Base-by-base conservation (phyloP, 202 grass and related monocot species). In the Tripidium arundinaceum region DNA sequence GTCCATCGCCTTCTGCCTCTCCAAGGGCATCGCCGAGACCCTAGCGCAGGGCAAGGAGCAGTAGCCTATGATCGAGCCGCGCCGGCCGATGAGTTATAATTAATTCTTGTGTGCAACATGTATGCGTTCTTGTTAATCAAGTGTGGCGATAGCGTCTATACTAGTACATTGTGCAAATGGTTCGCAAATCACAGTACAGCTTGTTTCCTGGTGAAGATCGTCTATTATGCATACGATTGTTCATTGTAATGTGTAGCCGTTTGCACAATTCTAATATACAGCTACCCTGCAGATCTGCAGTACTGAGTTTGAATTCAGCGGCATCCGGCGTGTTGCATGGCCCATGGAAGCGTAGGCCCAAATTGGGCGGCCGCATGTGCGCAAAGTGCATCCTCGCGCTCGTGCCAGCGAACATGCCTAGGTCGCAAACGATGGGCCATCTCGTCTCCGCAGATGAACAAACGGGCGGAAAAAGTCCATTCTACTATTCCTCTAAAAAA, bases 1-100 rank as follows among this genome's bases (percentile, higher is more conserved):
- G 52, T 79, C 90, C 16, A 62, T 72, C 0, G 92, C 95, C 8
- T 91, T 89, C 83, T 98, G 84, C 73, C 70, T 94, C 79, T 85
- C 94, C 52, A 79, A 84, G 2, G 75, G 82, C 22, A 92, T 97
- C 52, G 89, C 80, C 0, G 42, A 89, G 19, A 47, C 75, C 1
- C 5, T 97, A 55, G 47, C 83, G 18, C 77, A 62, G 29, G 31
- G 1, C 66, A 66, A 8, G 29, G 14, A 37, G 19, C 21, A 14
- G 8, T 43, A 76, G 65, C 46, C 24, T 54, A n/a, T n/a, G n/a
- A n/a, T n/a, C n/a, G n/a, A n/a, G n/a, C n/a, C n/a, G n/a, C n/a
- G n/a, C n/a, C n/a, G 6, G 18, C 11, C n/a, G 12, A 18, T 18
- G 62, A 5, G 61, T 5, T 19, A 11, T n/a, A n/a, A n/a, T n/a